Base-by-base conservation (phyloP, 148 eudicot genomes). In the Gaultheria prostrata region DNA sequence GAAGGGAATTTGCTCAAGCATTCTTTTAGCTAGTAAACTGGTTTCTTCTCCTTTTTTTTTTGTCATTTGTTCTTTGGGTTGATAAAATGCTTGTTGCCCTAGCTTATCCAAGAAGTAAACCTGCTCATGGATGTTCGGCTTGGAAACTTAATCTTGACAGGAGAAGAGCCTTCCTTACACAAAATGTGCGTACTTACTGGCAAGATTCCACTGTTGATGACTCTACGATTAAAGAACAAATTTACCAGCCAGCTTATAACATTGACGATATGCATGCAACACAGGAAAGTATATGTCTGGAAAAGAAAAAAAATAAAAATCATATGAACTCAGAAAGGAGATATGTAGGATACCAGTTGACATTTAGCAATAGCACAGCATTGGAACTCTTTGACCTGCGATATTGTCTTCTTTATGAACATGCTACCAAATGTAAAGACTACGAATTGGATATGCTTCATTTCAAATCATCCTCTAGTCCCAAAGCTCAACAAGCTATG, bases 151-250 rank as follows among this genome's bases (percentile, higher is more conserved):
- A 74, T 74, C 51, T 74, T 28, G 20, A 2, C 8, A n/a, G n/a
- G 2, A 35, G 28, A 70, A 8, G 71, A 26, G 71, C 15, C 26
- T 65, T 67, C 54, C 28, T 17, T 35, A 3, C 33, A 43, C 21
- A 82, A 82, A 45, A 70, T 67, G 53, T 67, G 72, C 54, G 17
- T 28, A 80, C 39, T 3, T 14, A 61, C 73, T 57, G n/a, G 82
- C 74, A 43, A 79, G 48, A 30, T 69, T 67, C 33, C 71, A 61
- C 17, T 12, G 12, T 56, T 0, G 43, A 56, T n/a, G 63, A 51
- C 59, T 56, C 3, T 30, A 32, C 3, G 0, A 78, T 21, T 20
- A 21, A 20, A 59, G 72, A 26, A 9, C 15, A 67, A 67, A 67
- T 67, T 6, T 72, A 72, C 11, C 76, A 72, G 13, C 20, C 76